phyloP scores from a whole-genome alignment of 768 basidiomycete genomes.

The Macrolepiota fuliginosa region DNA sequence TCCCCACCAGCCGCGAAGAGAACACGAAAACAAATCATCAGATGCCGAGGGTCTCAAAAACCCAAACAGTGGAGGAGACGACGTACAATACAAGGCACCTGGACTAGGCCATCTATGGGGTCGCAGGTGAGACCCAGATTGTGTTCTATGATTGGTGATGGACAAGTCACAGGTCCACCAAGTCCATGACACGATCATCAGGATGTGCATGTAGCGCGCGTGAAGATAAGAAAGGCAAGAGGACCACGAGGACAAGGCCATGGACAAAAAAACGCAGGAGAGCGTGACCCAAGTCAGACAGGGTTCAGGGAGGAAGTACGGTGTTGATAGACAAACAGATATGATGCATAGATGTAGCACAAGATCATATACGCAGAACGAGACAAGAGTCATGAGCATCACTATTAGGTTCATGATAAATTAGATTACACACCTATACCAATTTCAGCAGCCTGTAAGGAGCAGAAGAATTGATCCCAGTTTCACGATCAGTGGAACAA shows the following conservation, averaged over 20 bases:
- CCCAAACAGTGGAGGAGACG: not conserved
- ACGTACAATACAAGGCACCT: conserved; percentile 93
- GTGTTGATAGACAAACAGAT: not conserved
- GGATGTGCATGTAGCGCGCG: not conserved
- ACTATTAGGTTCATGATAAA: not conserved
- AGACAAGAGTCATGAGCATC: not conserved
- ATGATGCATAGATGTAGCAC: not conserved
- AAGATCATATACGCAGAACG: not conserved
- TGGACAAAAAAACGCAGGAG: not conserved
- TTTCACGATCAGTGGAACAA: conserved; percentile 1
- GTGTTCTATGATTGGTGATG: conserved; percentile 50
- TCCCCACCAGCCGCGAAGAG: too few species aligned
- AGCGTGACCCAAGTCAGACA: not conserved
- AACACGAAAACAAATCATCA: not conserved
- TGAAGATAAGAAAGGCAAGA: not conserved
- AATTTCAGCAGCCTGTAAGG: conserved; percentile 75
- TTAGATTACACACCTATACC: conserved; percentile 62
- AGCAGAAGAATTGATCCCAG: not conserved
- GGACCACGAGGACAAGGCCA: not conserved
- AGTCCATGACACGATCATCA: conserved; percentile 6
- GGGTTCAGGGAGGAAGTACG: not conserved
- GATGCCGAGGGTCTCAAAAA: not conserved
- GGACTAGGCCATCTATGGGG: conserved; percentile 89
- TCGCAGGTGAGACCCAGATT: conserved; percentile 91
- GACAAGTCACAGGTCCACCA: not conserved